Evolutionary conservation across 495 filamentous ascomycete genomes (phyloP).

Genomic region (Neurospora sp.): DNA sequence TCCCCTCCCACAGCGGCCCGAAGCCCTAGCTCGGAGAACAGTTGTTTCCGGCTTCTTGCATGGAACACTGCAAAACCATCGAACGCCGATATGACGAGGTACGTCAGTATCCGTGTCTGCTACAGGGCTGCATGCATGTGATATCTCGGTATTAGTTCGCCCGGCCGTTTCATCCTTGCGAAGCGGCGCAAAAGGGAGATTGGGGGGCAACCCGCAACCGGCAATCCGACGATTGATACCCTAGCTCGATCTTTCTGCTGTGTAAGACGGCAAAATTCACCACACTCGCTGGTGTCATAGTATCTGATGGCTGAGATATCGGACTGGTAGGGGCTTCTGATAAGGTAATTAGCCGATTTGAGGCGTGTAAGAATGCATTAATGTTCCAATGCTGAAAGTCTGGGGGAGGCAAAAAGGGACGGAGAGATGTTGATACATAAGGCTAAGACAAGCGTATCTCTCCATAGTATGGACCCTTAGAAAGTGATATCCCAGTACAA

Average conservation of each 20-base stretch:
- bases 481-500: background rate
- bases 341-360: background rate
- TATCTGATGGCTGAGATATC: constrained; percentile 1
- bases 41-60: background rate
- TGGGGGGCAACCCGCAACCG: constrained; percentile 7
- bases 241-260: background rate
- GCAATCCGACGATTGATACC: background rate
- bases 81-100: background rate
- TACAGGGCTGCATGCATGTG: constrained; percentile 7
- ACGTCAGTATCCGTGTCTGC: constrained; percentile 1
- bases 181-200: background rate
- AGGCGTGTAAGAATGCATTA: background rate
- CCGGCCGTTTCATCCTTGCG: constrained; percentile 3
- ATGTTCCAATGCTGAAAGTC: background rate
- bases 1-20: background rate
- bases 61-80: background rate
- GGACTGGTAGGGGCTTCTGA: background rate
- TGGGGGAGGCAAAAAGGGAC: background rate
- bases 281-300: background rate
- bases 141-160: background rate
- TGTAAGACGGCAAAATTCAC: background rate
- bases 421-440: background rate
- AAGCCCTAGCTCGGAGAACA: background rate
- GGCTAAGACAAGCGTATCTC: background rate
- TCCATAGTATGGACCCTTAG: background rate